Percentiles rank a stretch among this genome's conserved stretches.
phyloP scores from a whole-genome alignment of 768 basidiomycete species.

The Rhodosporidiobolus odoratus region DNA sequence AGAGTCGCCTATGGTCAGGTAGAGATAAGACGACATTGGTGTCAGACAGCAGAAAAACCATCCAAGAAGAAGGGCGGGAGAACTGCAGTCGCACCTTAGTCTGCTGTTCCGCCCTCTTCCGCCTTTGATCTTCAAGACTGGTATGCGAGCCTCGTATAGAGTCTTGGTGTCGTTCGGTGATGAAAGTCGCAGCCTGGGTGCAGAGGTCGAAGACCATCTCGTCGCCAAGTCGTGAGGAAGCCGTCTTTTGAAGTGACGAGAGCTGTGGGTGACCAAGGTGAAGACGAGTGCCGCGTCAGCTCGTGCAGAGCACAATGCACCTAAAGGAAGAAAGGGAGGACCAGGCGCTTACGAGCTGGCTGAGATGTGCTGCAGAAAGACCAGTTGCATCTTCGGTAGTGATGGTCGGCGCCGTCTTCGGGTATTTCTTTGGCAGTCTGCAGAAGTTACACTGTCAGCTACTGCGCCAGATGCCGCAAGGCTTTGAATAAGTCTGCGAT shows the following conservation, averaged over 20 bases:
- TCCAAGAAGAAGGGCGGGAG: not conserved
- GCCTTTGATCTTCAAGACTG: slow-evolving; percentile 20
- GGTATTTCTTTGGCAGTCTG: slow-evolving; percentile 1
- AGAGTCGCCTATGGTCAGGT: not conserved
- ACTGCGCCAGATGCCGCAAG: too few relatives aligned
- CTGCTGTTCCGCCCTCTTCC: slow-evolving; percentile 25
- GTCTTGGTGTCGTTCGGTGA: slow-evolving; percentile 34
- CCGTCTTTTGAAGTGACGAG: slow-evolving; percentile 5
- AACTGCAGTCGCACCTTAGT: slow-evolving; percentile 10
- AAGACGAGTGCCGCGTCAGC: too few relatives aligned
- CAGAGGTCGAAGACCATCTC: slow-evolving; percentile 38
- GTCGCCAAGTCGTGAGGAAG: slow-evolving; percentile 6
- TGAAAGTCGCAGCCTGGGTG: slow-evolving; percentile 25
- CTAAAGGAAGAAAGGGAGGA: not conserved
- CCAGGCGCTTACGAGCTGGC: slow-evolving; percentile 11
- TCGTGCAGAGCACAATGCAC: too few relatives aligned
- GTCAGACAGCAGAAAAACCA: too few relatives aligned
- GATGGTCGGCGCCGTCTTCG: slow-evolving; percentile 1
- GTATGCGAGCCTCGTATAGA: slow-evolving; percentile 28
- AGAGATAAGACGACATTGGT: not conserved
- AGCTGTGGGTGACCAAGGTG: not conserved
- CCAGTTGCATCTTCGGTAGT: slow-evolving; percentile 22
- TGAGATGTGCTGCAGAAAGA: slow-evolving; percentile 14
- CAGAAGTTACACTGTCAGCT: too few relatives aligned
- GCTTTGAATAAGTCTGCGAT: too few relatives aligned